Percentiles rank a stretch among this genome's conserved stretches.
These are phyloP conservation scores for Phytophthora quininea DNA, from an alignment of 352 stramenopile species.

Conservation along the genomic window DNA sequence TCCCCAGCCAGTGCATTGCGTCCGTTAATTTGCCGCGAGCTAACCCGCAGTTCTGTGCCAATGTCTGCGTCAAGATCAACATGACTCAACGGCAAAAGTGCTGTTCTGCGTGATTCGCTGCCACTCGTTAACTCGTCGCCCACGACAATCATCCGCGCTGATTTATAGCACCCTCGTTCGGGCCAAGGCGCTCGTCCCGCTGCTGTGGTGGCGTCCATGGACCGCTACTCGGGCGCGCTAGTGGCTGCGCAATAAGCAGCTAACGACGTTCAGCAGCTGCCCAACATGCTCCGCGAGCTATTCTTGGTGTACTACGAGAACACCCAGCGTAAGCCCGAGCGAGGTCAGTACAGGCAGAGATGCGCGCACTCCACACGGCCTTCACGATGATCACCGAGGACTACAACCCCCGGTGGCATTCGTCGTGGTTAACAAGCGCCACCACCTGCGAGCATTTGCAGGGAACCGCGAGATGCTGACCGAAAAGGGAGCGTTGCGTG, in stretches of 20 bases:
- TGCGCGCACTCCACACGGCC: constrained; percentile 70
- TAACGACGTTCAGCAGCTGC: constrained; percentile 50
- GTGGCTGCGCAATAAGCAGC: constrained; percentile 41
- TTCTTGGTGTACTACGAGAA: constrained; percentile 68
- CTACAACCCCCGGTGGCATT: constrained; percentile 80
- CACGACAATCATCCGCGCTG: constrained; percentile 77
- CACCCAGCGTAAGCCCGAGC: constrained; percentile 64
- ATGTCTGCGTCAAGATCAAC: constrained; percentile 71
- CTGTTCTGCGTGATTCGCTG: constrained; percentile 41
- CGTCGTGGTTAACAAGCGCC: constrained; percentile 83
- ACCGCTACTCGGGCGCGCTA: constrained; percentile 51
- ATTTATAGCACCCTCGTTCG: constrained; percentile 64
- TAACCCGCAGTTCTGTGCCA: constrained; percentile 49
- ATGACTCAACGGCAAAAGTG: constrained; percentile 59
- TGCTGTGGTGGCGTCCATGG: constrained; percentile 73
- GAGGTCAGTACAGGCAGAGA: constrained; percentile 68
- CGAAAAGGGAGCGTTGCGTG: constrained; percentile 53
- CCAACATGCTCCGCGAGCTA: constrained; percentile 58
- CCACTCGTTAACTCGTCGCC: constrained; percentile 37
- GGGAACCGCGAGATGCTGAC: constrained; percentile 39
- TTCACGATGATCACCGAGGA: constrained; percentile 51
- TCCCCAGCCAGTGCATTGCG: constrained; percentile 68
- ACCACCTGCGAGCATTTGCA: constrained; percentile 77
- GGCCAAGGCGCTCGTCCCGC: constrained; percentile 49
- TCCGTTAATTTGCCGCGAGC: constrained; percentile 34